Conservation (phyloP, 2,329 filamentous ascomycete genomes). For the Aspergillus quadricinctus region DNA sequence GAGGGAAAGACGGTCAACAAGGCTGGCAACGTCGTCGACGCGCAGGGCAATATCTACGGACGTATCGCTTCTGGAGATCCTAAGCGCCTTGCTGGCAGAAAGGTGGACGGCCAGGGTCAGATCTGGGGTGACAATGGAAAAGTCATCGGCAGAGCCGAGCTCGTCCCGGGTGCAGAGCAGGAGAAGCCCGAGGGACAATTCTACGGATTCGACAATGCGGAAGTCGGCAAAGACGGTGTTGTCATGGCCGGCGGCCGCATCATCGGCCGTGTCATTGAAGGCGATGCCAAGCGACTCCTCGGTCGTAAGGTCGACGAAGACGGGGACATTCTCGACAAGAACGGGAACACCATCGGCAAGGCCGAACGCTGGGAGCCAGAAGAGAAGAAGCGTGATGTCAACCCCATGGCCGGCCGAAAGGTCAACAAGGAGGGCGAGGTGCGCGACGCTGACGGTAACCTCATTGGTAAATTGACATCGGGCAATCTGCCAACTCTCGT, state of each 20-base stretch:
- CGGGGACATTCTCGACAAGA: conserved; percentile 63
- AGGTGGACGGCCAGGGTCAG: conserved; percentile 59
- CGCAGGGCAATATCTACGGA: conserved; percentile 55
- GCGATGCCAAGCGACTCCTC: conserved; percentile 59
- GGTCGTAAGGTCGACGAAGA: conserved; percentile 65
- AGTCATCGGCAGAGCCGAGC: conserved; percentile 56
- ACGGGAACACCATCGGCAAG: conserved; percentile 63
- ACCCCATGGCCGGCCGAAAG: conserved; percentile 54
- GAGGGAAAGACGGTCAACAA: conserved; percentile 62
- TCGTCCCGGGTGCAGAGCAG: conserved; percentile 50
- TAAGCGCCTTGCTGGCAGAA: conserved; percentile 53
- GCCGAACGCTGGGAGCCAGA: conserved; percentile 66
- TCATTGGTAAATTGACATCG: conserved; percentile 44
- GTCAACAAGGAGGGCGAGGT: conserved; percentile 51
- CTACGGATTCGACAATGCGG: conserved; percentile 55
- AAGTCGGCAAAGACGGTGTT: conserved; percentile 55
- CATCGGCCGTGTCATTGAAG: conserved; percentile 57
- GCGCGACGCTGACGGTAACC: conserved; percentile 42
- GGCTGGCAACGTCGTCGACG: conserved; percentile 58
- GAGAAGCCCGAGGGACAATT: conserved; percentile 53
- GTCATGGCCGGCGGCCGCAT: conserved; percentile 44
- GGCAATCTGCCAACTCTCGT: conserved; percentile 41
- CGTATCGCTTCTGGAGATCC: conserved; percentile 55
- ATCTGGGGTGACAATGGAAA: conserved; percentile 62
- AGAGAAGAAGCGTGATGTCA: conserved; percentile 51